A percentile compares a stretch with the other conserved stretches of the same genome.
Conservation (phyloP, 2,329 filamentous ascomycete species). For the Albifimbria verrucaria region DNA sequence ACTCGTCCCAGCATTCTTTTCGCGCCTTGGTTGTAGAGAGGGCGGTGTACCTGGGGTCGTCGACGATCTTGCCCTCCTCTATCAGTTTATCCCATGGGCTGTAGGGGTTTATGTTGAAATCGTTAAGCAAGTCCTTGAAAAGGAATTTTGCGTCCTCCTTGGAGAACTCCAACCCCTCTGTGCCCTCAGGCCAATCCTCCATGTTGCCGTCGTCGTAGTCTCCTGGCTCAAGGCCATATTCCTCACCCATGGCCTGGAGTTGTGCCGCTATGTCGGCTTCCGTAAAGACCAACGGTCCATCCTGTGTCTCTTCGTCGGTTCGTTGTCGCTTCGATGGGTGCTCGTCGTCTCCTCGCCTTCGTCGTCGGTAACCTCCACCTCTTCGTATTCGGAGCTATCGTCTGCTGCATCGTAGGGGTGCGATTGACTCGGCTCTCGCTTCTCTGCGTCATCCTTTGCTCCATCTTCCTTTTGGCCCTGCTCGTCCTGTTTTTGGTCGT, state of each 20-base stretch:
- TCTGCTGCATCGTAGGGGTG: slow-evolving; percentile 22
- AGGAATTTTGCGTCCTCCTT: slow-evolving; percentile 73
- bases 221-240: slow-evolving; percentile 74
- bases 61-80: slow-evolving; percentile 75
- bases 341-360: slow-evolving; percentile 44
- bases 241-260: slow-evolving; percentile 81
- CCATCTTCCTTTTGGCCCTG: slow-evolving; percentile 15
- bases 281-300: slow-evolving; percentile 70
- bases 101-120: slow-evolving; percentile 80
- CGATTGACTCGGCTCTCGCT: background rate
- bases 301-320: slow-evolving; percentile 54
- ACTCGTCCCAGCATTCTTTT: slow-evolving; percentile 79
- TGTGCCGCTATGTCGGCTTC: slow-evolving; percentile 95
- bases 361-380: slow-evolving; percentile 59
- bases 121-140: slow-evolving; percentile 83
- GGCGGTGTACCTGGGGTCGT: slow-evolving; percentile 84
- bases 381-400: slow-evolving; percentile 72
- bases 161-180: slow-evolving; percentile 66
- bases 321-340: slow-evolving; percentile 60
- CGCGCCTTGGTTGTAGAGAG: slow-evolving; percentile 77
- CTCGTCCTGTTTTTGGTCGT: slow-evolving; percentile 8
- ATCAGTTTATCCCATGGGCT: slow-evolving; percentile 88
- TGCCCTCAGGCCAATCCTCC: slow-evolving; percentile 66
- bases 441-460: slow-evolving; percentile 20
- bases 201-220: slow-evolving; percentile 68